Evolutionary conservation across 2,329 filamentous ascomycete genomes (phyloP).

Genomic region (Biscogniauxia sp.): DNA sequence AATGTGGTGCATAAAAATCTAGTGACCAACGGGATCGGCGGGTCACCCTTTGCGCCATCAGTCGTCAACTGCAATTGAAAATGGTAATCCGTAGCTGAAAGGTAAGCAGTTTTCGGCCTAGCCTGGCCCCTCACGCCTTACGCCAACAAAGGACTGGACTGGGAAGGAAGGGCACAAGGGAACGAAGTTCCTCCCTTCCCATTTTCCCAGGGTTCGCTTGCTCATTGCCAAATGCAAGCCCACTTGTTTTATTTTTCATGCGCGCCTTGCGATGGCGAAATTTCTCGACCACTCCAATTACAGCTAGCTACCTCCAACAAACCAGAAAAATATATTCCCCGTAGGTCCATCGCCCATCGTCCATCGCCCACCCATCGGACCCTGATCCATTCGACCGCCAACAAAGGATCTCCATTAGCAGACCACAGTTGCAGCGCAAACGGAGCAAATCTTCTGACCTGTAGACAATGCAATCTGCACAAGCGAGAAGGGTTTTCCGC

Average conservation of each 20-base stretch:
- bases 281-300: conserved; percentile 3
- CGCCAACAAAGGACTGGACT: not conserved
- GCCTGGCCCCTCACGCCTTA: not conserved
- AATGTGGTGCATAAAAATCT: not conserved
- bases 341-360: not conserved
- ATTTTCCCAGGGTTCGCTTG: not conserved
- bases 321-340: not conserved
- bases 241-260: not conserved
- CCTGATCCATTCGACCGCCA: not conserved
- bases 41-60: not conserved
- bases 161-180: not conserved
- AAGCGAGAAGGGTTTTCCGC: not conserved
- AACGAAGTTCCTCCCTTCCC: not conserved
- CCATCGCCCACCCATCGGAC: not conserved
- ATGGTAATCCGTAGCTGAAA: not conserved
- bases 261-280: conserved; percentile 7
- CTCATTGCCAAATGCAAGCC: not conserved
- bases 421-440: not conserved
- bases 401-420: not conserved
- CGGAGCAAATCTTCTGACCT: not conserved
- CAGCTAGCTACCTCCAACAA: not conserved
- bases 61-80: not conserved
- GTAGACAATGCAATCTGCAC: not conserved
- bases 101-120: not conserved
- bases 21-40: not conserved